These are phyloP conservation scores for Metahyphopichia silvanorum DNA, from an alignment of 805 yeast genomes.

Conservation along the genomic window DNA sequence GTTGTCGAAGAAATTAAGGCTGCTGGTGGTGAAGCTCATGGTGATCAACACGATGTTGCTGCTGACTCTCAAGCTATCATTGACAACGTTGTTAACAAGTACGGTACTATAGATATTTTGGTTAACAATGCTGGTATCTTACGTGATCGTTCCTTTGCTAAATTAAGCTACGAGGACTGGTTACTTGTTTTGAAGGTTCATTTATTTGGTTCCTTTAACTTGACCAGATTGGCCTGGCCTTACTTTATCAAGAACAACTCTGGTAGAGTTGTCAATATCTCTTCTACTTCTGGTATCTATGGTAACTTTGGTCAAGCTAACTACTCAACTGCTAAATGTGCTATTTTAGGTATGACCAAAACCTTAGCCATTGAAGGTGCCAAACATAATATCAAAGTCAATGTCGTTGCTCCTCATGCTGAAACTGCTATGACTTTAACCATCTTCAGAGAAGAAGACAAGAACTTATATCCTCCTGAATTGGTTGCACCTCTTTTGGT, in stretches of 20 bases:
- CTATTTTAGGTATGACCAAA: conserved; percentile 78
- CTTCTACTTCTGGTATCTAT: conserved; percentile 95
- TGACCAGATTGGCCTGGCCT: conserved; percentile 93
- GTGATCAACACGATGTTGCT: conserved; percentile 80
- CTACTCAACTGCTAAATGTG: conserved; percentile 91
- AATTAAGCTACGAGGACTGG: conserved; percentile 87
- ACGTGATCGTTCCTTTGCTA: conserved; percentile 82
- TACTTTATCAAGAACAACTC: conserved; percentile 70
- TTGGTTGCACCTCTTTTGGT: conserved; percentile 90
- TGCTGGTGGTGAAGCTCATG: conserved; percentile 78
- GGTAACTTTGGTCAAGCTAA: conserved; percentile 98
- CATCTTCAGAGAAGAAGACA: conserved; percentile 74
- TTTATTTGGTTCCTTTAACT: conserved; percentile 72
- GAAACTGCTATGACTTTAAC: conserved; percentile 96
- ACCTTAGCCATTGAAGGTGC: conserved; percentile 91
- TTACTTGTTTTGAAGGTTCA: conserved; percentile 76
- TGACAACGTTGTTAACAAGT: conserved; percentile 68
- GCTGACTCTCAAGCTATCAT: conserved; percentile 71
- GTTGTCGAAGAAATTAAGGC: conserved; percentile 73
- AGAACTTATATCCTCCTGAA: conserved; percentile 79
- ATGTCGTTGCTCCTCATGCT: conserved; percentile 94
- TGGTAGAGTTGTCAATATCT: conserved; percentile 83
- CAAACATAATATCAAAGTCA: conserved; percentile 68
- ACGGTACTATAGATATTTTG: conserved; percentile 81
- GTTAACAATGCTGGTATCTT: conserved; percentile 94